Percentiles rank a stretch among this genome's conserved stretches.
Conservation (phyloP, 108 stramenopile genomes). For the Phaeodactylum tricornutum region DNA sequence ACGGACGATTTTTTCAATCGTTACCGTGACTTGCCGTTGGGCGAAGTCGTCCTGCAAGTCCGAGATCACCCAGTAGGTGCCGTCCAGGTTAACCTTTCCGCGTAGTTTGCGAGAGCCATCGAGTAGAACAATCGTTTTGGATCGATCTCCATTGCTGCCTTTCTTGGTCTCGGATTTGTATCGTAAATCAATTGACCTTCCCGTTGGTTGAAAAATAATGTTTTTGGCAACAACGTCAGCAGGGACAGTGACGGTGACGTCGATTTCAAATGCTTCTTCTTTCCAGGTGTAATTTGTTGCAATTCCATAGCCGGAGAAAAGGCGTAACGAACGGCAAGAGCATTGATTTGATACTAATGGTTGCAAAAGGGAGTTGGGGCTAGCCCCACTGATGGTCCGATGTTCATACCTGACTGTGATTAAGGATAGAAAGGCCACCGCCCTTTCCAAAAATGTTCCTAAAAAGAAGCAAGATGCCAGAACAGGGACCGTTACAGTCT, state of each 20-base stretch:
- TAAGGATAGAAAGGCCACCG: no score
- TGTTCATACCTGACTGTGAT: no score
- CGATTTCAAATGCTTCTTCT: slow-evolving; percentile 78
- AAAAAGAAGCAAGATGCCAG: no score
- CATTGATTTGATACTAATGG: no score
- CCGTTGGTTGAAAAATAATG: slow-evolving; percentile 42
- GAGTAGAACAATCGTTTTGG: slow-evolving; percentile 22
- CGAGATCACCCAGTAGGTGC: slow-evolving; percentile 72
- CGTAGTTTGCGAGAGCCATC: slow-evolving; percentile 49
- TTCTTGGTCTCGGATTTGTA: slow-evolving; percentile 1
- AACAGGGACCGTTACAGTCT: no score
- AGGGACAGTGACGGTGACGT: slow-evolving; percentile 59
- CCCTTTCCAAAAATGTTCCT: no score
- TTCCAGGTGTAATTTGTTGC: slow-evolving; percentile 60
- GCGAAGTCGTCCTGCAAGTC: slow-evolving; percentile 22
- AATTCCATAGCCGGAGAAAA: slow-evolving; percentile 35
- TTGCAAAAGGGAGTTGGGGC: no score
- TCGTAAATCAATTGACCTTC: slow-evolving; percentile 43
- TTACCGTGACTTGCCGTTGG: slow-evolving; percentile 44
- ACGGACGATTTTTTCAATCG: slow-evolving; percentile 52
- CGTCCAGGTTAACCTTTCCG: slow-evolving; percentile 57
- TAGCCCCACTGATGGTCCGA: no score
- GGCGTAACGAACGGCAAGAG: no score
- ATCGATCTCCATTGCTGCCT: slow-evolving; percentile 1
- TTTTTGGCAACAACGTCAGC: slow-evolving; percentile 46